These are phyloP conservation scores for Termitomyces sp. DNA, from an alignment of 768 basidiomycete species.

Conservation along the genomic window DNA sequence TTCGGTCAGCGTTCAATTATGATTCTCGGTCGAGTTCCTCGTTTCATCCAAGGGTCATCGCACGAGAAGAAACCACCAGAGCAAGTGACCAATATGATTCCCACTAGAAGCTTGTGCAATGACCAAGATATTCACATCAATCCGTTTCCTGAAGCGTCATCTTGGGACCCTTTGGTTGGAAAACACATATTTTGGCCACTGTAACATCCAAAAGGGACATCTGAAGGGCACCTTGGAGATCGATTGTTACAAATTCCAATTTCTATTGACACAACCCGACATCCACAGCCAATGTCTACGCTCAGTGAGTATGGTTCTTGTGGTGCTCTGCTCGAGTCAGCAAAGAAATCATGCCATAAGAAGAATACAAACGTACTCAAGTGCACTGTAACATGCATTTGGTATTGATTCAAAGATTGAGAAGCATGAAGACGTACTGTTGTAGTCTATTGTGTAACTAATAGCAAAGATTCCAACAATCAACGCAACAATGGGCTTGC, in stretches of 20 bases:
- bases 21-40: not conserved
- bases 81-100: no score
- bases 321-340: conserved; percentile 63
- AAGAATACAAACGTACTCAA: conserved; percentile 53
- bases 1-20: not conserved
- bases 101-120: not conserved
- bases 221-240: not conserved
- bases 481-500: conserved; percentile 56
- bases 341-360: not conserved
- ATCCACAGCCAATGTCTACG: conserved; percentile 7
- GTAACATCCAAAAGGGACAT: not conserved
- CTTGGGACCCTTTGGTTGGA: not conserved
- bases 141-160: not conserved
- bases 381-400: conserved; percentile 52
- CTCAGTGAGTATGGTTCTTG: conserved; percentile 84
- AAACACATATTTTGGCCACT: not conserved
- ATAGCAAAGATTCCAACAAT: conserved; percentile 67
- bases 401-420: conserved; percentile 4
- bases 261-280: conserved; percentile 12
- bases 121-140: not conserved
- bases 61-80: no score
- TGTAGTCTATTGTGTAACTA: conserved; percentile 86
- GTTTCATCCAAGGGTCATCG: not conserved
- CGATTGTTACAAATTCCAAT: not conserved
- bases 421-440: conserved; percentile 55